Conservation (phyloP, 2,329 filamentous ascomycete species). For the Didymella exigua region DNA sequence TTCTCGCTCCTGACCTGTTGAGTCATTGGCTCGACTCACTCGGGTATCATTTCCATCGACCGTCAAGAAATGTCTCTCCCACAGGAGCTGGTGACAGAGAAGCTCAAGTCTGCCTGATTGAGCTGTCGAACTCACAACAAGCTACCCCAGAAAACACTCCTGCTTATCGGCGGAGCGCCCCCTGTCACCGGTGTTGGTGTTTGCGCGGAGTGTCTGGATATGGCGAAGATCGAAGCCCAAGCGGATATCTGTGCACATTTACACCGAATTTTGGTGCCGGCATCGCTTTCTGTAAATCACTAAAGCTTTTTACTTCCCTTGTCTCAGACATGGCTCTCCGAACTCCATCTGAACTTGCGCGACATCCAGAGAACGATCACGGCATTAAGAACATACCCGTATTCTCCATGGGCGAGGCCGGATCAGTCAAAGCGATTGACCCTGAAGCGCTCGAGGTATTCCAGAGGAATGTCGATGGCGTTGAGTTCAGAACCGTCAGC, state of each 20-base stretch:
- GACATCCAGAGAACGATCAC: neutral
- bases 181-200: neutral
- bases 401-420: neutral
- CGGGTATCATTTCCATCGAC: too few species aligned
- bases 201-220: neutral
- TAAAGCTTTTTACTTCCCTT: too few species aligned
- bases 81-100: too few species aligned
- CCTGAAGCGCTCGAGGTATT: neutral
- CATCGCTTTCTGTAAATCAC: too few species aligned
- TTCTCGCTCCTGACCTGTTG: too few species aligned
- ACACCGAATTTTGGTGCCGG: neutral
- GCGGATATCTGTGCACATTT: neutral
- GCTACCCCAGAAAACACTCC: neutral
- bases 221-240: neutral
- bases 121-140: too few species aligned
- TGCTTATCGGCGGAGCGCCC: neutral
- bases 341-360: neutral
- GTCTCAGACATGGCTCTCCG: neutral
- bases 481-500: slow-evolving; percentile 1
- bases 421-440: neutral
- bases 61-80: too few species aligned
- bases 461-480: neutral
- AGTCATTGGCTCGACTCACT: too few species aligned
- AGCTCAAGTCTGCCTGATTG: too few species aligned
- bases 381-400: neutral